phyloP scores from a whole-genome alignment of 257 asterid species.

The Penstemon davidsonii region DNA sequence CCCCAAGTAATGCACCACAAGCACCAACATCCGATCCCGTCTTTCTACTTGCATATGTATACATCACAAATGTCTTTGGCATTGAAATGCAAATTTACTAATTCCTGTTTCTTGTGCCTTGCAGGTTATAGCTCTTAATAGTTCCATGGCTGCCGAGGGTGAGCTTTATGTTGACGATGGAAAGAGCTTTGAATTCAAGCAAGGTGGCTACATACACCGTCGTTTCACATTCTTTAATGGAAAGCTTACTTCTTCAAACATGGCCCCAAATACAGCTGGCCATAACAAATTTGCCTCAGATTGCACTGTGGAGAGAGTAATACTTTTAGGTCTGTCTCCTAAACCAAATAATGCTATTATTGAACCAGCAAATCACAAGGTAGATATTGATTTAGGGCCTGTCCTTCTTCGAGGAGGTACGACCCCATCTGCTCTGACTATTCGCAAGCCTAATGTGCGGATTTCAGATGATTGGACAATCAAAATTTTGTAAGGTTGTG shows the following conservation, averaged over 20 bases:
- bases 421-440: constrained; percentile 40
- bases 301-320: constrained; percentile 69
- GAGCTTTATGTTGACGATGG: constrained; percentile 91
- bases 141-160: constrained; percentile 88
- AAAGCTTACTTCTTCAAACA: constrained; percentile 44
- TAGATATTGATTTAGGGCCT: constrained; percentile 61
- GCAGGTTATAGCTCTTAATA: constrained; percentile 87
- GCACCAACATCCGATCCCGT: too few species aligned
- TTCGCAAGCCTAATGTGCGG: constrained; percentile 58
- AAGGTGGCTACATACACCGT: constrained; percentile 54
- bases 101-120: constrained; percentile 4
- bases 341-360: constrained; percentile 54
- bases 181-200: constrained; percentile 69
- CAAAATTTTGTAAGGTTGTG: constrained; percentile 38
- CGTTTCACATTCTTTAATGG: constrained; percentile 44
- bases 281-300: constrained; percentile 35
- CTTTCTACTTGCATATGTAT: too few species aligned
- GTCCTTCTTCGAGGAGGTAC: constrained; percentile 51
- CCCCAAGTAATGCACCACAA: too few species aligned
- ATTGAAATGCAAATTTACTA: neutral
- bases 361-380: constrained; percentile 60
- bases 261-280: constrained; percentile 28
- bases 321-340: constrained; percentile 45
- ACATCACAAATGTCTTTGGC: too few species aligned
- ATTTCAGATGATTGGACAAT: constrained; percentile 55